Evolutionary conservation across 805 yeast genomes (phyloP), one percentile per base, ranked within the genome.

Genomic region (Barnettozyma wickerhamii): DNA sequence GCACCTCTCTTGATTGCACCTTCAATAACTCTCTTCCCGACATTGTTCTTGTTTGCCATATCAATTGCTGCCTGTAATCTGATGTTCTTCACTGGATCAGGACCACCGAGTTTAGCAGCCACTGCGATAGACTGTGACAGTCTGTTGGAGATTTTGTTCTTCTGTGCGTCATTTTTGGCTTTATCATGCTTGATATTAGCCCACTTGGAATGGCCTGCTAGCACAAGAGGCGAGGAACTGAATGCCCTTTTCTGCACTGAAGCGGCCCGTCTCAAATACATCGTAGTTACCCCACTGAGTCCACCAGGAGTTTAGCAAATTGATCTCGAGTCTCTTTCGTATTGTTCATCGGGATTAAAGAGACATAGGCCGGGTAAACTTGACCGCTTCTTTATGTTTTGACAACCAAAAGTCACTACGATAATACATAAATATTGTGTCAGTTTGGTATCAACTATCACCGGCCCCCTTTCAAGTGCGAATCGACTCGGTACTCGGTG

Each of bases 181-280:
- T 91, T 91, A 58, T 85, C 93, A 58, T 89, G 97, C 57, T 89
- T 84, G 51, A 93, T 91, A 35, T 85, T 87, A 32, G 95, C 86
- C 99, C 99, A 91, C 63, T 90, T 91, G 28, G 87, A 83, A 62
- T 91, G 99, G 1, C 99, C 99, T 5, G 69, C 65, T 4, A 41
- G 38, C 1, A 34, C 7, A 12, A 17, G 3, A 4, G 38, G 10
- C 1, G 42, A 21, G 0, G 43, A 29, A 32, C 35, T 28, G 38
- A 41, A 36, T 7, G 14, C 10, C 21, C 42, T 39, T 5, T 33
- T 23, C 13, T 21, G 23, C 5, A 12, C 6, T 7, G 24, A 13
- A 6, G 21, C 18, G 7, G 35, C 3, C 19, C 38, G 19, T 23
- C 30, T 39, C n/a, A 38, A 19, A 19, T 20, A 7, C 37, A 33